A percentile compares a stretch with the other conserved stretches of the same genome.
Conservation (phyloP, 108 stramenopile genomes). For the Schizochytrium sp. region DNA sequence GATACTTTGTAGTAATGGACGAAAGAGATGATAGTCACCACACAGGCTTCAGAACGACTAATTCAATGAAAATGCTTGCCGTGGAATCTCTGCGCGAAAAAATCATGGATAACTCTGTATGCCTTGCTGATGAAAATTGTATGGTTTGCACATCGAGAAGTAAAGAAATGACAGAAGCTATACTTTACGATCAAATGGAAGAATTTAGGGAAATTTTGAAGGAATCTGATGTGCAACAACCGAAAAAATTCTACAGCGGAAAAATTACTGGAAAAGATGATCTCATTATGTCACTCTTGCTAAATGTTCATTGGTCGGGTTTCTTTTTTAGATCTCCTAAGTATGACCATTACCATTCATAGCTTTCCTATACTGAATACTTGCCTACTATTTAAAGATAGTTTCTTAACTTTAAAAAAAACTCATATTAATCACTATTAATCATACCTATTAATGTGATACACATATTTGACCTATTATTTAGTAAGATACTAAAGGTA, state of each 20-base stretch:
- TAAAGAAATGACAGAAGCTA: neutral
- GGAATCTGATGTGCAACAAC: neutral
- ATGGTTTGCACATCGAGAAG: neutral
- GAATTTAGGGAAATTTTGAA: neutral
- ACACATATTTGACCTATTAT: too few relatives aligned
- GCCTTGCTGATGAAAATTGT: neutral
- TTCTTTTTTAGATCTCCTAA: neutral
- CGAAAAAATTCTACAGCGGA: neutral
- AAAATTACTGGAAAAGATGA: slow-evolving; percentile 31
- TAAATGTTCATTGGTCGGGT: neutral
- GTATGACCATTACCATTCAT: neutral
- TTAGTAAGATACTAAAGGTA: too few relatives aligned
- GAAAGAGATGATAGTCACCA: neutral
- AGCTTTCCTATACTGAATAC: too few relatives aligned
- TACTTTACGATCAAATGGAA: neutral
- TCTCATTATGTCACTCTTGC: neutral
- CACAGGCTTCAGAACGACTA: slow-evolving; percentile 25
- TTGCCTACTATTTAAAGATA: too few relatives aligned
- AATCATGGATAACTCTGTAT: neutral
- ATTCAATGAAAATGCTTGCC: neutral
- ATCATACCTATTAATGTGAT: too few relatives aligned
- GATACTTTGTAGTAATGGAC: neutral
- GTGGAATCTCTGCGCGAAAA: slow-evolving; percentile 33
- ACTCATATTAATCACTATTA: too few relatives aligned
- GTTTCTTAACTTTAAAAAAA: too few relatives aligned